phyloP scores from a whole-genome alignment of 169 alveolate species.

The Condylostoma magnum region DNA sequence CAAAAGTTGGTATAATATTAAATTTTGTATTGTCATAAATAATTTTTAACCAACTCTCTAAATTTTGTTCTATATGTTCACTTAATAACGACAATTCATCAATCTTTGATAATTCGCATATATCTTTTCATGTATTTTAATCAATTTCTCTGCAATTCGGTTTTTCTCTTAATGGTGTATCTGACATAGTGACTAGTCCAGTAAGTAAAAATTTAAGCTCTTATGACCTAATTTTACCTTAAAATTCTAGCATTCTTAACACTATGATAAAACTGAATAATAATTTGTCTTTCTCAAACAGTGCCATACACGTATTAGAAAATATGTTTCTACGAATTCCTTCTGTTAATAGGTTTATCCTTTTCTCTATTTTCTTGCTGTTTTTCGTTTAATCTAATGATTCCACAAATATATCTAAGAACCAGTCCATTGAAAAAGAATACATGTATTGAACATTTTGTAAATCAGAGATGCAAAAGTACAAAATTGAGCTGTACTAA shows the following conservation, averaged over 20 bases:
- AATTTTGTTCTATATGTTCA: no score
- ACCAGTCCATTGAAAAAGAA: conserved; percentile 75
- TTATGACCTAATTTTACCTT: background rate
- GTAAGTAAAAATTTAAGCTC: background rate
- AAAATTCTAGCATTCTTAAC: background rate
- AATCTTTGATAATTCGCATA: background rate
- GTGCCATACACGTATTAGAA: conserved; percentile 46
- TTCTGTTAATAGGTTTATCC: conserved; percentile 39
- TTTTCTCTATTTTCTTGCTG: conserved; percentile 23
- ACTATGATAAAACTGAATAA: conserved; percentile 46
- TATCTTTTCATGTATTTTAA: background rate
- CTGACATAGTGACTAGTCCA: background rate
- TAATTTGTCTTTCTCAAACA: conserved; percentile 59
- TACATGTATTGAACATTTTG: conserved; percentile 72
- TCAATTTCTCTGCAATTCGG: background rate
- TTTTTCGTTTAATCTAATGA: conserved; percentile 82
- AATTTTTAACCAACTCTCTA: conserved; percentile 45
- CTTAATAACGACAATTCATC: conserved; percentile 16
- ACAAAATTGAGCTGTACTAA: conserved; percentile 64
- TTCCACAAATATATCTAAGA: conserved; percentile 71
- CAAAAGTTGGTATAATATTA: conserved; percentile 44
- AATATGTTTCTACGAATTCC: conserved; percentile 44
- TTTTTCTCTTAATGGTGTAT: background rate
- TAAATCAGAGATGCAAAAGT: conserved; percentile 68
- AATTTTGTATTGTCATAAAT: conserved; percentile 68